Percentiles rank a stretch among this genome's conserved stretches.
These are phyloP conservation scores for Saccharomycopsis fodiens DNA, from an alignment of 805 yeast genomes.

Conservation along the genomic window DNA sequence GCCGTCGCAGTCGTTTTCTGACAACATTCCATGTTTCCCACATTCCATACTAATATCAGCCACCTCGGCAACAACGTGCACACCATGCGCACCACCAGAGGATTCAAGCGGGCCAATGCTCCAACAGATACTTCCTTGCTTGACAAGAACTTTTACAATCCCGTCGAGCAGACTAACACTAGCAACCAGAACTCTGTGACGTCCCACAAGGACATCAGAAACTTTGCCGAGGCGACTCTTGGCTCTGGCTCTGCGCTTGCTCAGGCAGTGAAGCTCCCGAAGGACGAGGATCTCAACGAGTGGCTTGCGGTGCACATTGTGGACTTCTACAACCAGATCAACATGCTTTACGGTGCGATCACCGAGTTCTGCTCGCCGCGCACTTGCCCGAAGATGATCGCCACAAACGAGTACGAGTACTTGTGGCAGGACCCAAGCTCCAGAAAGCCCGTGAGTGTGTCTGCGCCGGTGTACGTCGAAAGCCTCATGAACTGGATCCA, in stretches of 20 bases:
- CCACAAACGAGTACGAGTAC: slow-evolving; percentile 94
- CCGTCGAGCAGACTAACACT: slow-evolving; percentile 23
- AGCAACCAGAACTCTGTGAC: slow-evolving; percentile 33
- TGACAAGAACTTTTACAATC: slow-evolving; percentile 18
- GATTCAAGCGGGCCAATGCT: slow-evolving; percentile 32
- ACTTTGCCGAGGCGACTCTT: slow-evolving; percentile 88
- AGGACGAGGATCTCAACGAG: slow-evolving; percentile 84
- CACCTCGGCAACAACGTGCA: slow-evolving; percentile 37
- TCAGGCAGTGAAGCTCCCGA: slow-evolving; percentile 90
- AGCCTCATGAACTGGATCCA: slow-evolving; percentile 93
- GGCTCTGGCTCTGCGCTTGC: slow-evolving; percentile 88
- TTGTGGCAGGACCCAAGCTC: slow-evolving; percentile 84
- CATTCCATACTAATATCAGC: slow-evolving; percentile 22
- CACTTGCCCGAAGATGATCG: slow-evolving; percentile 96
- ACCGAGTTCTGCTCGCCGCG: slow-evolving; percentile 93
- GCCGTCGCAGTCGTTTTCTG: no score
- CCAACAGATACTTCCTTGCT: slow-evolving; percentile 1
- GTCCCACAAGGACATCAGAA: slow-evolving; percentile 68
- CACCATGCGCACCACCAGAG: slow-evolving; percentile 39
- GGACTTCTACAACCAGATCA: slow-evolving; percentile 91
- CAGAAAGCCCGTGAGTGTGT: slow-evolving; percentile 70
- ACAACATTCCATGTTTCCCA: no score
- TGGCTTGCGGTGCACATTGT: slow-evolving; percentile 99
- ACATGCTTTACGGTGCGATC: slow-evolving; percentile 92
- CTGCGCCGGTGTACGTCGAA: slow-evolving; percentile 95